These are phyloP conservation scores for Coemansia sp. DNA, from an alignment of 192 early-diverging fungal species.

Conservation along the genomic window DNA sequence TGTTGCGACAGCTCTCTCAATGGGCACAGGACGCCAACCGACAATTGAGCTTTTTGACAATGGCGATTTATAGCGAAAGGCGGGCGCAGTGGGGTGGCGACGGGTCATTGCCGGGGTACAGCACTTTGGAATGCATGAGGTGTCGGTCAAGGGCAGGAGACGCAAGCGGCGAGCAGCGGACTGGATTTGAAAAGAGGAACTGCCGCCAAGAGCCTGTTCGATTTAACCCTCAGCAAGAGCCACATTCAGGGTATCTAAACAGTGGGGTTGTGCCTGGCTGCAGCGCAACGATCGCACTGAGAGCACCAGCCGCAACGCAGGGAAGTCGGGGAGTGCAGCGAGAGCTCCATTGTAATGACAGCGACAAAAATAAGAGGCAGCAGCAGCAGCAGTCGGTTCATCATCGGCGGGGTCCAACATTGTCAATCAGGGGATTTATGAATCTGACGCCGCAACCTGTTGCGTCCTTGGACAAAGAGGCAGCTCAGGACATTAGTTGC, in stretches of 20 bases:
- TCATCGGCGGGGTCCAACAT: constrained; percentile 12
- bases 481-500: neutral
- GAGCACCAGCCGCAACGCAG: constrained; percentile 2
- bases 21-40: constrained; percentile 35
- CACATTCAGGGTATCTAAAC: neutral
- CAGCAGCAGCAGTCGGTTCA: neutral
- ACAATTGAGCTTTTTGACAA: constrained; percentile 28
- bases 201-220: constrained; percentile 23
- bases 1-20: constrained; percentile 39
- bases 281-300: constrained; percentile 26
- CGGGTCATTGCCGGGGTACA: neutral
- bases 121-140: neutral
- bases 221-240: constrained; percentile 21
- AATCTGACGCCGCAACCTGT: neutral
- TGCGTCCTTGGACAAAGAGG: neutral
- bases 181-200: neutral
- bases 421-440: constrained; percentile 24
- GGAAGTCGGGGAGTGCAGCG: neutral
- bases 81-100: neutral
- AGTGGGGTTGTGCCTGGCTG: neutral
- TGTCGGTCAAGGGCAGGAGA: neutral
- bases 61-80: constrained; percentile 15
- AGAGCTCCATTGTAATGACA: neutral
- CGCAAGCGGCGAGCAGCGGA: neutral
- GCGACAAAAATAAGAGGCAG: neutral